phyloP scores from a whole-genome alignment of 176 grass and related monocot genomes.

The Carex cristatella region DNA sequence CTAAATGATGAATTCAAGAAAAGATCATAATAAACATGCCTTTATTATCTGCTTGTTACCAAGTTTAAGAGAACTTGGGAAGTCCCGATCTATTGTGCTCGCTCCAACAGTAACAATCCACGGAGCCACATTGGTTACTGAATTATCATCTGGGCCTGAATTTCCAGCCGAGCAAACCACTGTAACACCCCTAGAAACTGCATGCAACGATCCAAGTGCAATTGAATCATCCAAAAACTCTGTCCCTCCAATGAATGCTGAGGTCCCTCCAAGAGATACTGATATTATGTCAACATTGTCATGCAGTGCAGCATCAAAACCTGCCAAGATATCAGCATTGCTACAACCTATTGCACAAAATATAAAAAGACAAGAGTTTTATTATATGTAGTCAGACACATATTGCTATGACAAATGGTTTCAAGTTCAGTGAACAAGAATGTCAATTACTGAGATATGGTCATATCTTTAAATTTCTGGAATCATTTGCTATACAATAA shows the following conservation, averaged over 20 bases:
- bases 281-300: conserved; percentile 71
- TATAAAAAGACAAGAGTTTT: neutral
- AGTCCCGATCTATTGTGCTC: conserved; percentile 66
- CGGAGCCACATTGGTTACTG: conserved; percentile 42
- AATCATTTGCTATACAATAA: neutral
- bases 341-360: conserved; percentile 29
- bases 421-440: neutral
- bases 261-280: conserved; percentile 45
- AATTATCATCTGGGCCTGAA: conserved; percentile 24
- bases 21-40: neutral
- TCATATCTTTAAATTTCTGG: neutral
- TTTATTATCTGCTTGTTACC: conserved; percentile 31
- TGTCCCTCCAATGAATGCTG: neutral
- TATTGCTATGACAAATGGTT: neutral
- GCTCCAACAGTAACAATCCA: conserved; percentile 88
- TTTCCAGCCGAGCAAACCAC: conserved; percentile 89
- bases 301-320: conserved; percentile 63
- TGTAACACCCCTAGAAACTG: conserved; percentile 28
- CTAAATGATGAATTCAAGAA: neutral
- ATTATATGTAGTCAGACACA: neutral
- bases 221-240: conserved; percentile 38
- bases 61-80: conserved; percentile 53
- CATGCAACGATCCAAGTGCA: conserved; percentile 65
- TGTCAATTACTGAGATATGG: neutral
- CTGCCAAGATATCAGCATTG: conserved; percentile 51